These are phyloP conservation scores for Chytriomyces hyalinus DNA, from an alignment of 192 early-diverging fungal genomes.

Conservation along the genomic window DNA sequence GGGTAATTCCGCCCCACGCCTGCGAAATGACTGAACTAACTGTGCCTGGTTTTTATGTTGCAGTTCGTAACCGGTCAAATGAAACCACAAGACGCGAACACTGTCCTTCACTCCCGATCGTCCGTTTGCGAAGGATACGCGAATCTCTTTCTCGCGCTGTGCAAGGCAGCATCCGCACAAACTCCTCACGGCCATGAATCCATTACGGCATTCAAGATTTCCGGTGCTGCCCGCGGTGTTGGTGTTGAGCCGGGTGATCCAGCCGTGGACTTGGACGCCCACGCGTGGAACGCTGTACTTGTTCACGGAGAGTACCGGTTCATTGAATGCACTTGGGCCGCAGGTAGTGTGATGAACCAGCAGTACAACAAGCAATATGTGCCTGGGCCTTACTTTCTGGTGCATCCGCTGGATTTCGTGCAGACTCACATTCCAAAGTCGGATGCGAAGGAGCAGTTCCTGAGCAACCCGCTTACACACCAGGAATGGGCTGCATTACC, in stretches of 20 bases:
- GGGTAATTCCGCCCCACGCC: neutral
- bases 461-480: neutral
- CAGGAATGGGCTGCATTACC: neutral
- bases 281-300: constrained; percentile 27
- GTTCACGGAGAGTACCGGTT: constrained; percentile 27
- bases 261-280: neutral
- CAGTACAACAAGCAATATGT: neutral
- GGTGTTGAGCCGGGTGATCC: constrained; percentile 14
- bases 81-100: constrained; percentile 10
- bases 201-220: constrained; percentile 6
- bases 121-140: constrained; percentile 32
- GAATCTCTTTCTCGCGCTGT: constrained; percentile 31
- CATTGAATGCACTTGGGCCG: constrained; percentile 37
- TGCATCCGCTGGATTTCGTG: constrained; percentile 7
- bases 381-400: constrained; percentile 23
- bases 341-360: neutral
- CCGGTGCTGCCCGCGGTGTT: constrained; percentile 22
- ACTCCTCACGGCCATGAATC: neutral
- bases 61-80: constrained; percentile 8
- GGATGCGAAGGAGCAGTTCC: neutral
- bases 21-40: neutral
- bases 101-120: constrained; percentile 6
- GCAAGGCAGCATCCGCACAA: neutral
- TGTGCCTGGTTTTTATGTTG: neutral
- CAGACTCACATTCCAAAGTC: neutral